phyloP scores from a whole-genome alignment of 768 basidiomycete species.

The Agaricus sinodeliciosus region DNA sequence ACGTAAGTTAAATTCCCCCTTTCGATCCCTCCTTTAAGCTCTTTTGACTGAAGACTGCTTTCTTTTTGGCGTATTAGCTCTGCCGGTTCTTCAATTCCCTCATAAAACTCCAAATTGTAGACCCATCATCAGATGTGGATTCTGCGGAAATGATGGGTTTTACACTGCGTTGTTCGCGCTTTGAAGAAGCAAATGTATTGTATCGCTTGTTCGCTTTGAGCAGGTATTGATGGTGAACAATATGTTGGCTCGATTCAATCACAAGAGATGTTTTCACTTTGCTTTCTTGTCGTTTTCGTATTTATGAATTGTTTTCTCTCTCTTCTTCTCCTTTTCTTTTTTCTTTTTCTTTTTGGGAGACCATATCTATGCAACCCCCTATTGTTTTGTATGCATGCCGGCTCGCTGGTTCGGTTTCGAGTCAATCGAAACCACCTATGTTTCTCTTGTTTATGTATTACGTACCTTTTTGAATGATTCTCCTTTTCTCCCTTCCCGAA shows the following conservation, averaged over 20 bases:
- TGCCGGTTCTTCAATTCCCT: slow-evolving; percentile 74
- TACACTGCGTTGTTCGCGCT: slow-evolving; percentile 60
- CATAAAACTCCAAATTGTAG: slow-evolving; percentile 59
- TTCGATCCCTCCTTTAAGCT: neutral
- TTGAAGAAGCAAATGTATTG: slow-evolving; percentile 71
- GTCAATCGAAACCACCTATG: neutral
- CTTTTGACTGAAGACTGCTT: neutral
- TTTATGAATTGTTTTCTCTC: neutral
- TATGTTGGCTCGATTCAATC: too few relatives aligned
- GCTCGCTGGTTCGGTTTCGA: too few relatives aligned
- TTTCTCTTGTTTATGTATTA: too few relatives aligned
- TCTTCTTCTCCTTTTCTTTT: neutral
- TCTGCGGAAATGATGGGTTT: slow-evolving; percentile 77
- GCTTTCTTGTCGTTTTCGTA: neutral
- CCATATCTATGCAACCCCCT: neutral
- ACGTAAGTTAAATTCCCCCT: slow-evolving; percentile 37
- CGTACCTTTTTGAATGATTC: too few relatives aligned
- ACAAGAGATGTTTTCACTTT: neutral
- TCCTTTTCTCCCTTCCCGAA: neutral
- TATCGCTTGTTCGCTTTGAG: slow-evolving; percentile 57
- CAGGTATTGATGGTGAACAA: slow-evolving; percentile 23
- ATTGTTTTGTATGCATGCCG: neutral
- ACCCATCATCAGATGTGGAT: slow-evolving; percentile 57
- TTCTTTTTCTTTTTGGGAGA: neutral
- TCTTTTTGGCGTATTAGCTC: slow-evolving; percentile 34